A percentile compares a stretch with the other conserved stretches of the same genome.
Evolutionary conservation across 176 grass and related monocot species (phyloP).

Genomic region (Pontederia crassipes): DNA sequence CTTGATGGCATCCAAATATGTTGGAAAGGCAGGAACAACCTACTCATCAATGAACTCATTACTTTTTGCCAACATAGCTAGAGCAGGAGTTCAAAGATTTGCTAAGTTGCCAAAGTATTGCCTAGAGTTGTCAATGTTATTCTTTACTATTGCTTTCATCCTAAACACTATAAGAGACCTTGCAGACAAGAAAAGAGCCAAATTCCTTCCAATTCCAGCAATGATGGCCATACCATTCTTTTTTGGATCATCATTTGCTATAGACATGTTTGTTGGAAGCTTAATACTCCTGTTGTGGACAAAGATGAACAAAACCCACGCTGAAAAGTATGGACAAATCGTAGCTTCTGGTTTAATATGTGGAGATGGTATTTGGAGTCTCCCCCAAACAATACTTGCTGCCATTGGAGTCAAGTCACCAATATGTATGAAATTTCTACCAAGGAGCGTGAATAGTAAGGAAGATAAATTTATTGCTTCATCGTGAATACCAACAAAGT

Average conservation of each 20-base stretch:
- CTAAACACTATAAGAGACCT: conserved; percentile 35
- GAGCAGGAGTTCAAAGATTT: conserved; percentile 30
- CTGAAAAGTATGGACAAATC: conserved; percentile 47
- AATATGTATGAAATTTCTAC: conserved; percentile 81
- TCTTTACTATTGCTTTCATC: conserved; percentile 9
- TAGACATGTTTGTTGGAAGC: conserved; percentile 69
- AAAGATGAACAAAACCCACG: conserved; percentile 17
- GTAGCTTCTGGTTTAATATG: conserved; percentile 68
- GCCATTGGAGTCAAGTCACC: conserved; percentile 48
- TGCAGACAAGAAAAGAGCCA: conserved; percentile 21
- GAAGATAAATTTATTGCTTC: conserved; percentile 29
- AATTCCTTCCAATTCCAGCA: conserved; percentile 46
- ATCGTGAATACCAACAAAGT: neutral
- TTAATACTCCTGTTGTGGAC: conserved; percentile 44
- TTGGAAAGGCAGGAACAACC: conserved; percentile 26
- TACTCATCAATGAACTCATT: conserved; percentile 44
- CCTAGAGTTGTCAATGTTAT: conserved; percentile 21
- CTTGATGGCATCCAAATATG: conserved; percentile 43
- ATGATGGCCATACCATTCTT: conserved; percentile 65
- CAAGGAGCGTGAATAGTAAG: conserved; percentile 28
- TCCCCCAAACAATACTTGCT: conserved; percentile 60
- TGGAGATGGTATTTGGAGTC: conserved; percentile 63
- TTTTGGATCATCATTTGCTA: conserved; percentile 49
- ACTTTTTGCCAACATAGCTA: conserved; percentile 56
- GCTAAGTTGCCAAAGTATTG: conserved; percentile 41